Conservation (phyloP, 2,329 filamentous ascomycete species). For the Ophiobolus disseminans region DNA sequence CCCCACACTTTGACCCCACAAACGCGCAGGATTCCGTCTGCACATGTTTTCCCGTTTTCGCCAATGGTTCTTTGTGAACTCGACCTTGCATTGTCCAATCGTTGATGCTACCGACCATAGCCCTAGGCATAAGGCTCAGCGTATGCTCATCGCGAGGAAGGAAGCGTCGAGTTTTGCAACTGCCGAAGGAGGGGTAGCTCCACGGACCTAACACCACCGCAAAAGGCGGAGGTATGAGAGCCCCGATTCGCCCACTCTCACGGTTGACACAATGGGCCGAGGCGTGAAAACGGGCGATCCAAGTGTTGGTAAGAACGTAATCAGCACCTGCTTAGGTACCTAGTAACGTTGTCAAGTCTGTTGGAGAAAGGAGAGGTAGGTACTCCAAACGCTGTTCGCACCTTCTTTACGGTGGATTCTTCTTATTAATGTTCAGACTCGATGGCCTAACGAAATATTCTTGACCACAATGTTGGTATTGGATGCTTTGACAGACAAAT, state of each 20-base stretch:
- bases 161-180: constrained; percentile 19
- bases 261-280: constrained; percentile 21
- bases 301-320: constrained; percentile 25
- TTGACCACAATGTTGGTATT: too few relatives aligned
- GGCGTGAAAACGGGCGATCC: constrained; percentile 4
- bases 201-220: constrained; percentile 10
- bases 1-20: constrained; percentile 18
- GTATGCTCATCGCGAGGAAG: not conserved
- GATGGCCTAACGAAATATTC: too few relatives aligned
- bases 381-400: too few relatives aligned
- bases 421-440: too few relatives aligned
- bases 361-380: too few relatives aligned
- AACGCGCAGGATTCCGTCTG: not conserved
- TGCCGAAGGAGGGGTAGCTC: constrained; percentile 33
- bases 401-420: too few relatives aligned
- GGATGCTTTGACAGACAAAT: too few relatives aligned
- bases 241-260: constrained; percentile 15
- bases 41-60: not conserved
- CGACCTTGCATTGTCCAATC: constrained; percentile 22
- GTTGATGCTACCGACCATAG: constrained; percentile 12
- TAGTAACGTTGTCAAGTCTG: too few relatives aligned
- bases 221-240: constrained; percentile 17
- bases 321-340: constrained; percentile 23
- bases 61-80: not conserved
- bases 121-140: not conserved